phyloP scores from a whole-genome alignment of 257 asterid genomes.

The Solanum clarkiae region DNA sequence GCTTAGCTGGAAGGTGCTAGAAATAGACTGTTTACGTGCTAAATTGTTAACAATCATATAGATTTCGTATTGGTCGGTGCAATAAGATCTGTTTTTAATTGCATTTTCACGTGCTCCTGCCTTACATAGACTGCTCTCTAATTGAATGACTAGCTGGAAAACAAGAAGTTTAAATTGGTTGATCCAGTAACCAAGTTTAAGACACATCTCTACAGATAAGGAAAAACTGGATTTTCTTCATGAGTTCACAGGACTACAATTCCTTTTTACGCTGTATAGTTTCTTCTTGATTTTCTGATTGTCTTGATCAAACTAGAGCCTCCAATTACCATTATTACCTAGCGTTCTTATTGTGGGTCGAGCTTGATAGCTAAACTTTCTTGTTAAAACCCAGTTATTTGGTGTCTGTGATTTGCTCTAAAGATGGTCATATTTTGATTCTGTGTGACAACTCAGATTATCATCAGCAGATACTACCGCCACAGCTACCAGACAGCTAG shows the following conservation, averaged over 20 bases:
- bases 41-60: neutral
- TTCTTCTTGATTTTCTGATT: neutral
- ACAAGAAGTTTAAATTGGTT: neutral
- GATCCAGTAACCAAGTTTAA: neutral
- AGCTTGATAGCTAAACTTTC: neutral
- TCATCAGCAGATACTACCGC: conserved; percentile 21
- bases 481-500: conserved; percentile 20
- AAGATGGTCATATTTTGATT: neutral
- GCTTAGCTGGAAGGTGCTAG: conserved; percentile 25
- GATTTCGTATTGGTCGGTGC: neutral
- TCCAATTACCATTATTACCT: neutral
- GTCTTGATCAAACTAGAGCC: neutral
- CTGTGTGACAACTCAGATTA: conserved; percentile 21
- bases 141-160: neutral
- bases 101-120: neutral
- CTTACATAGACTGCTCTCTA: neutral
- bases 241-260: neutral
- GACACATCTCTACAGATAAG: neutral
- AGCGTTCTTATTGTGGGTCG: neutral
- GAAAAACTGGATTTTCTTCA: neutral
- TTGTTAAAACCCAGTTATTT: neutral
- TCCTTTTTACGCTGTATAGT: neutral
- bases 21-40: neutral
- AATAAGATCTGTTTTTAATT: neutral
- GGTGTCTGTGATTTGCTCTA: neutral